Conservation (phyloP, 2,329 filamentous ascomycete species). For the Fusarium luffae region DNA sequence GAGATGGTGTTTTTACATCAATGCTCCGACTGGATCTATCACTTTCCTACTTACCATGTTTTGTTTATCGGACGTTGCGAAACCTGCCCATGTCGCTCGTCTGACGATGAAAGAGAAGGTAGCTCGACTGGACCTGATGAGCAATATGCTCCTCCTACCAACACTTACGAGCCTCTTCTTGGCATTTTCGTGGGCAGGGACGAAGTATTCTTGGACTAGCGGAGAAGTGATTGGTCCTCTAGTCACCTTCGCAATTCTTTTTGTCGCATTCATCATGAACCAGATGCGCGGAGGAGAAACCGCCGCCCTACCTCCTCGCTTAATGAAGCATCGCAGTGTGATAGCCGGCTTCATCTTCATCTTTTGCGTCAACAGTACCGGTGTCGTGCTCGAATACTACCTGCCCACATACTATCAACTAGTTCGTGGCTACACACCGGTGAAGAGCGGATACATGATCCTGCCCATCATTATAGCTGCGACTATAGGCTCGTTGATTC, state of each 20-base stretch:
- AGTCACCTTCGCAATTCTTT: background rate
- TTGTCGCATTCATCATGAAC: background rate
- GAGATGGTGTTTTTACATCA: slow-evolving; percentile 53
- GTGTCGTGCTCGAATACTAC: slow-evolving; percentile 49
- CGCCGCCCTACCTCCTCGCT: slow-evolving; percentile 56
- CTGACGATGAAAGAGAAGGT: background rate
- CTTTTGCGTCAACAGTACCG: slow-evolving; percentile 52
- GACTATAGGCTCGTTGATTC: slow-evolving; percentile 15
- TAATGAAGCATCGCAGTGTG: slow-evolving; percentile 55
- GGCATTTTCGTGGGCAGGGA: slow-evolving; percentile 60
- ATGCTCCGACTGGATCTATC: slow-evolving; percentile 39
- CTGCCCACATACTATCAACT: slow-evolving; percentile 56
- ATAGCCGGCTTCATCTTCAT: slow-evolving; percentile 48
- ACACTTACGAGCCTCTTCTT: slow-evolving; percentile 58
- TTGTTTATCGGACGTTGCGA: slow-evolving; percentile 3
- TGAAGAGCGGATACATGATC: slow-evolving; percentile 45
- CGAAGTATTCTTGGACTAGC: slow-evolving; percentile 43
- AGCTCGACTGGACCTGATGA: slow-evolving; percentile 28
- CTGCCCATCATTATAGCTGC: slow-evolving; percentile 31
- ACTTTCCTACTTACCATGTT: slow-evolving; percentile 10
- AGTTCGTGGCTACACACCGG: slow-evolving; percentile 52
- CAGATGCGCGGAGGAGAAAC: slow-evolving; percentile 7
- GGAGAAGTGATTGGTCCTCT: slow-evolving; percentile 48
- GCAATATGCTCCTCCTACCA: slow-evolving; percentile 43
- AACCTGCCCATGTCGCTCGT: accelerated